Conservation (phyloP, 805 yeast genomes). For the Candida nemodendra region DNA sequence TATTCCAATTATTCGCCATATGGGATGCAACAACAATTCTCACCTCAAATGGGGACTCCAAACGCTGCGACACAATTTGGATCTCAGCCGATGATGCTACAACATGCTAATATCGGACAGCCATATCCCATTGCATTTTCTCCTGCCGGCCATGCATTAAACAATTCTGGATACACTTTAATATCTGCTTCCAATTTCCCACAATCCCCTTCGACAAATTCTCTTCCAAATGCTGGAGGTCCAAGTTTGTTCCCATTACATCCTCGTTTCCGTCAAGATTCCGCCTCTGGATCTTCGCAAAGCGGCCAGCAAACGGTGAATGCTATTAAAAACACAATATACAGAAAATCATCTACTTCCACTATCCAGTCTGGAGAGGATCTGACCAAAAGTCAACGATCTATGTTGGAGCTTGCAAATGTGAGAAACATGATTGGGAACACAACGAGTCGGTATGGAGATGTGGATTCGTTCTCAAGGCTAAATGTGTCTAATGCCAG, state of each 20-base stretch:
- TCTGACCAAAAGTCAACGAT: conserved; percentile 15
- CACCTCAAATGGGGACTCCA: conserved; percentile 4
- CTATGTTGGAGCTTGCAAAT: conserved; percentile 20
- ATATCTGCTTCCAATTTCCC: conserved; percentile 4
- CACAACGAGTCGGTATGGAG: conserved; percentile 23
- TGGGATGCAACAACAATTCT: conserved; percentile 4
- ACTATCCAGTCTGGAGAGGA: conserved; percentile 24
- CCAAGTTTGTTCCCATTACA: conserved; percentile 15
- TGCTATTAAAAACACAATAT: conserved; percentile 20
- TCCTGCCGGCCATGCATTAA: conserved; percentile 2
- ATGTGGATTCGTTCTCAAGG: conserved; percentile 17
- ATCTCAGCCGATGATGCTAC: conserved; percentile 5
- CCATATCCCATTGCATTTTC: conserved; percentile 4
- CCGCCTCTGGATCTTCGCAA: conserved; percentile 3
- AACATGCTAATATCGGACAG: conserved; percentile 4
- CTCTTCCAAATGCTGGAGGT: conserved; percentile 1
- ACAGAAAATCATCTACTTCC: conserved; percentile 22
- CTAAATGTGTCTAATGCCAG: conserved; percentile 18
- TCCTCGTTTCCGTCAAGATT: conserved; percentile 19
- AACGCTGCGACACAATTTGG: background rate
- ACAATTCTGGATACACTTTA: conserved; percentile 9
- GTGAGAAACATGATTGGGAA: conserved; percentile 20
- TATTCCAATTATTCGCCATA: conserved; percentile 7
- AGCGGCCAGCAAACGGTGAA: conserved; percentile 14
- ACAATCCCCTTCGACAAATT: background rate